Evolutionary conservation across 225 moss, liverwort and hornwort species (phyloP).

Genomic region (Pseudoscleropodium purum): DNA sequence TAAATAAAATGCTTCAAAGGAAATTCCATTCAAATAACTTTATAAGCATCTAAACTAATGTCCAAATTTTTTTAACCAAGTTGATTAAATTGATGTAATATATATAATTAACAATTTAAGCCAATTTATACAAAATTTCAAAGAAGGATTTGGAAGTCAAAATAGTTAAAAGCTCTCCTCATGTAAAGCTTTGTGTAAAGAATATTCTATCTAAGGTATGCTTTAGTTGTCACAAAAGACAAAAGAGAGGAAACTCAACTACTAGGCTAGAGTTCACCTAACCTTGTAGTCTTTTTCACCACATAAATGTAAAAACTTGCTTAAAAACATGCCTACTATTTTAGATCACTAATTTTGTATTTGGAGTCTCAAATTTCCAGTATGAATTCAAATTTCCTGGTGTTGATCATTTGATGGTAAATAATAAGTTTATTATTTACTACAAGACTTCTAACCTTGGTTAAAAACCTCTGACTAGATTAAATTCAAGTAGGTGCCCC

Average conservation of each 20-base stretch:
- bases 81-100: not conserved
- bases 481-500: rapidly evolving
- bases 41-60: not conserved
- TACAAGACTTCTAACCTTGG: rapidly evolving
- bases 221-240: not conserved
- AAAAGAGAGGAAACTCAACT: not conserved
- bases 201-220: not conserved
- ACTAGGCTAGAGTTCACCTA: too few relatives aligned
- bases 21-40: not conserved
- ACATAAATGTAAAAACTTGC: not conserved
- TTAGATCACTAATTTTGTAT: not conserved
- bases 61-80: not conserved
- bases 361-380: too few relatives aligned
- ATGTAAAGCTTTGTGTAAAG: not conserved
- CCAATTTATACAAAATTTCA: not conserved
- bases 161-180: too few relatives aligned
- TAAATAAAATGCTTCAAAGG: not conserved
- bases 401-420: rapidly evolving
- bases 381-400: not conserved
- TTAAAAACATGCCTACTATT: not conserved
- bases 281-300: not conserved
- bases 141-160: not conserved
- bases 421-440: not conserved
- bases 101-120: not conserved
- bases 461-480: rapidly evolving